Base-by-base conservation (phyloP, 495 filamentous ascomycete species). In the Penicillium odoratum region DNA sequence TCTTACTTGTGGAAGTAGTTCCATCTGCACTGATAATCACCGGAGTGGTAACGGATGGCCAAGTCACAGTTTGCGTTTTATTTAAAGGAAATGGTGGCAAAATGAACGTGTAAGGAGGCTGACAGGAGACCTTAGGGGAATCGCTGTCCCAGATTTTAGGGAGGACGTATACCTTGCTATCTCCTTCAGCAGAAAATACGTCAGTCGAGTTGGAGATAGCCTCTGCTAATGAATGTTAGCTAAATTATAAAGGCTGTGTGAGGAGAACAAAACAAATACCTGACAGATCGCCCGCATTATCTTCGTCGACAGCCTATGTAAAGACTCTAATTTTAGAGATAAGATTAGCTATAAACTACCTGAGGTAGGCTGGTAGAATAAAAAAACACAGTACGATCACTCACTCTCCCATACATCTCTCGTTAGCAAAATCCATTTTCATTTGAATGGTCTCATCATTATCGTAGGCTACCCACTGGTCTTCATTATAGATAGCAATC, bases 401-500 rank as follows among this genome's bases (percentile, higher is more conserved):
- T n/a, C 18, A 44, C 42, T 4, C 42, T 44, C 42, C 42, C 42
- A 44, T 44, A 21, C 13, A 44, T 21, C 18, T 21, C 18, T 25
- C 11, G 25, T 48, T 48, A 29, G 45, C 26, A 48, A 48, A 48
- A 25, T 21, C n/a, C 25, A 48, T 25, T 7, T 48, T 48, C 45
- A 25, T 21, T 28, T 48, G 45, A n/a, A 48, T 25, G 10, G 45
- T 48, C 26, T 25, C 45, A 29, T 13, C 18, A 28, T 48, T 7
- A 28, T 48, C 45, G 25, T 25, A 48, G 45, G 16, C 25, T 13
- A 48, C 45, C 45, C 45, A 48, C 26, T 48, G 45, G 45, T 48
- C 25, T 13, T 13, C n/a, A 29, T 48, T 7, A 48, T 25, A 48
- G 26, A 28, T 4, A 28, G 25, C 16, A 13, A 21, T 25, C 10